Percentiles rank a stretch among this genome's conserved stretches.
These are phyloP conservation scores for Diutina ranongensis DNA, from an alignment of 1,139 yeast genomes.

Conservation along the genomic window DNA sequence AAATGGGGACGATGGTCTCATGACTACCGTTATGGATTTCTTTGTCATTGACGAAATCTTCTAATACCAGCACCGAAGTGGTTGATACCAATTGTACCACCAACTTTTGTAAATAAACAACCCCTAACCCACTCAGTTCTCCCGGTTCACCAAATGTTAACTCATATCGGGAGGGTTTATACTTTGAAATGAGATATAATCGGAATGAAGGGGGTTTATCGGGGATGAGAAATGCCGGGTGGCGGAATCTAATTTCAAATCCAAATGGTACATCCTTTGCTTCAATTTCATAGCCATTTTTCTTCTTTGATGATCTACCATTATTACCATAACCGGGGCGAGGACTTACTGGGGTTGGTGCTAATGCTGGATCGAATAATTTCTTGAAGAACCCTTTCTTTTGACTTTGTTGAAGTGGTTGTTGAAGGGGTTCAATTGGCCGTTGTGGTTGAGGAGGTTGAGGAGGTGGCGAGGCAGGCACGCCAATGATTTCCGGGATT, in stretches of 20 bases:
- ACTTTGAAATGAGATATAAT: conserved; percentile 23
- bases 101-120: conserved; percentile 29
- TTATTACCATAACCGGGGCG: not conserved
- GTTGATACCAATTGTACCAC: conserved; percentile 22
- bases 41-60: conserved; percentile 15
- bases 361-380: not conserved
- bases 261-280: conserved; percentile 30
- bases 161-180: conserved; percentile 25
- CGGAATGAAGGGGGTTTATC: conserved; percentile 29
- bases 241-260: conserved; percentile 35
- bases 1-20: conserved; percentile 18
- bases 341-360: not conserved
- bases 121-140: conserved; percentile 37
- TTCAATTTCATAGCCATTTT: conserved; percentile 4
- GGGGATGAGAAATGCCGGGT: conserved; percentile 35
- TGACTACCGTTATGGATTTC: conserved; percentile 22
- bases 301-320: not conserved
- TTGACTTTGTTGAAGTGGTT: not conserved
- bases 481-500: conserved; percentile 35
- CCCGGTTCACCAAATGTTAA: conserved; percentile 26
- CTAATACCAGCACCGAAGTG: conserved; percentile 27
- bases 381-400: conserved; percentile 1
- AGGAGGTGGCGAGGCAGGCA: conserved; percentile 9
- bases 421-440: not conserved
- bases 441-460: not conserved